Conservation (phyloP, 1,284 basidiomycete species). For the Boletus nobilissimus region DNA sequence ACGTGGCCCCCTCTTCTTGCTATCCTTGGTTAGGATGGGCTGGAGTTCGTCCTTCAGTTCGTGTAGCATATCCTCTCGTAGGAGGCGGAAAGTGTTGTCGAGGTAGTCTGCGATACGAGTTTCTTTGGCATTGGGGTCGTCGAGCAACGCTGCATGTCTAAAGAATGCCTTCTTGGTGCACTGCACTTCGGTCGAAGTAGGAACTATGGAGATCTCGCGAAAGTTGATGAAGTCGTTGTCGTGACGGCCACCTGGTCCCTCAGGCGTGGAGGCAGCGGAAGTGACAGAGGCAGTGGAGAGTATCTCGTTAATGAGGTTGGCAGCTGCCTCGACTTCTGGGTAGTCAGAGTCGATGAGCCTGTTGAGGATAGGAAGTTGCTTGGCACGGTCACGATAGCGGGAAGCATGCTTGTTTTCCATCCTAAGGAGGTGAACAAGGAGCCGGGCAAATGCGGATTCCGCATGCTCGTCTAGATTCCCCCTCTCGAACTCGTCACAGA, state of each 20-base stretch:
- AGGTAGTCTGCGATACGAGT: constrained; percentile 58
- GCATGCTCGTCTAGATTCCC: constrained; percentile 51
- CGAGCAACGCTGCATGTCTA: constrained; percentile 54
- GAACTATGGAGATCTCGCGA: constrained; percentile 65
- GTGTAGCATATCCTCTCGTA: constrained; percentile 73
- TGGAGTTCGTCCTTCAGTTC: constrained; percentile 71
- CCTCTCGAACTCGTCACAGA: constrained; percentile 53
- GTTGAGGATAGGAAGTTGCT: constrained; percentile 47
- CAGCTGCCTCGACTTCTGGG: constrained; percentile 48
- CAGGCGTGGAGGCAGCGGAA: constrained; percentile 32
- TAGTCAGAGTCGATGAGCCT: constrained; percentile 51
- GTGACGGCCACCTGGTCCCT: constrained; percentile 67
- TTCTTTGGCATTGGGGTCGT: constrained; percentile 53
- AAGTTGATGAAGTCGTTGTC: constrained; percentile 72
- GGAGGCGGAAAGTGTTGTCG: constrained; percentile 72
- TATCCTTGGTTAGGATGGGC: constrained; percentile 54
- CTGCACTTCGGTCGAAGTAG: constrained; percentile 65
- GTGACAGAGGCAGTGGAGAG: constrained; percentile 42
- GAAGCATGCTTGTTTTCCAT: constrained; percentile 51
- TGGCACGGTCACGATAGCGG: constrained; percentile 53
- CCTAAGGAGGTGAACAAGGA: constrained; percentile 60
- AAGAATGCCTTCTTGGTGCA: constrained; percentile 59
- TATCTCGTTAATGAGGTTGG: constrained; percentile 57
- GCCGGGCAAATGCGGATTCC: constrained; percentile 58
- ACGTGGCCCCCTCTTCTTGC: constrained; percentile 58